Percentiles rank a stretch among this genome's conserved stretches.
Evolutionary conservation across 2,329 filamentous ascomycete genomes (phyloP).

Genomic region (Cercospora brassicicola): DNA sequence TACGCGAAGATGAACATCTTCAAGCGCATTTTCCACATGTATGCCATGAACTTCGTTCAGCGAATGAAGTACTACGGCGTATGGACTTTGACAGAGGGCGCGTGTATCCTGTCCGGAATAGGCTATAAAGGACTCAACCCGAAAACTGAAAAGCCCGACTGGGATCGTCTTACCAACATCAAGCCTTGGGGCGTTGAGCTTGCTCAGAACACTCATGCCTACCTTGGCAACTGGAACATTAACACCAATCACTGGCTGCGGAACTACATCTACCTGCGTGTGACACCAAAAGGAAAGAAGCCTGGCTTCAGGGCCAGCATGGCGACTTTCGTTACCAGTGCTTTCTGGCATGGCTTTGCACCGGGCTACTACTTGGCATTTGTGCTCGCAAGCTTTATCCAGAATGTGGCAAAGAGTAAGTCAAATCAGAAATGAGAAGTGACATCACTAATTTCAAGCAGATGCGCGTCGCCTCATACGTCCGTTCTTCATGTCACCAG

Average conservation of each 20-base stretch:
- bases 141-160: slow-evolving; percentile 78
- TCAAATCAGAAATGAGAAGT: slow-evolving; percentile 26
- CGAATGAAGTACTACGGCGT: slow-evolving; percentile 96
- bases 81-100: slow-evolving; percentile 88
- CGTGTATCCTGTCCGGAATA: slow-evolving; percentile 89
- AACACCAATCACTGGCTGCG: slow-evolving; percentile 97
- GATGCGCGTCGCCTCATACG: slow-evolving; percentile 86
- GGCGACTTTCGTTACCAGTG: slow-evolving; percentile 90
- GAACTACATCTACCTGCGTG: slow-evolving; percentile 92
- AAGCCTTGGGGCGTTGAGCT: slow-evolving; percentile 80
- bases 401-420: slow-evolving; percentile 91
- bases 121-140: slow-evolving; percentile 93
- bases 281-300: slow-evolving; percentile 93
- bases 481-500: slow-evolving; percentile 85
- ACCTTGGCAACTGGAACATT: slow-evolving; percentile 94
- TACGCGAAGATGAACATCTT: slow-evolving; percentile 69
- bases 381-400: slow-evolving; percentile 82
- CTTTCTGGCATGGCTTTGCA: slow-evolving; percentile 97
- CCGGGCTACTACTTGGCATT: slow-evolving; percentile 95
- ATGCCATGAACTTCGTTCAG: slow-evolving; percentile 79
- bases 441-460: slow-evolving; percentile 42
- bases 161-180: slow-evolving; percentile 89
- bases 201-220: slow-evolving; percentile 90
- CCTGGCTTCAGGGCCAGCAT: slow-evolving; percentile 92
- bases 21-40: slow-evolving; percentile 72